phyloP scores from a whole-genome alignment of 768 basidiomycete species.

The Dictyophora rubrovolvata region DNA sequence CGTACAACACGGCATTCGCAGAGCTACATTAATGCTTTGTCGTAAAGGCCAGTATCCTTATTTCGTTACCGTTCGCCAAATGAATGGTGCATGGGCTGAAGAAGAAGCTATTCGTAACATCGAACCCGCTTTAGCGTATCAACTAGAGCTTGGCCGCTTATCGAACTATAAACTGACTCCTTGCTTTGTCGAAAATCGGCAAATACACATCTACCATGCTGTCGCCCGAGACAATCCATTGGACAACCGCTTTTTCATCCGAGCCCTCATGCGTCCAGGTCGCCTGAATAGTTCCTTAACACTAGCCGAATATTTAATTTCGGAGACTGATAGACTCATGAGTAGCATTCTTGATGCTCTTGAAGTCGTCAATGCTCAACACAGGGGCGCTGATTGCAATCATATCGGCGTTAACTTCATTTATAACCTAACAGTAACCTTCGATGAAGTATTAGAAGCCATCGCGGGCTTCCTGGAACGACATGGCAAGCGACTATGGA shows the following conservation, averaged over 20 bases:
- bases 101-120: constrained; percentile 96
- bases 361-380: constrained; percentile 83
- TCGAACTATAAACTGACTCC: constrained; percentile 95
- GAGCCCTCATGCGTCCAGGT: constrained; percentile 91
- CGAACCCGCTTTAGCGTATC: constrained; percentile 96
- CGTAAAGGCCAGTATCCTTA: constrained; percentile 85
- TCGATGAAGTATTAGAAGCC: constrained; percentile 93
- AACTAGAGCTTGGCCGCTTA: constrained; percentile 90
- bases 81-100: constrained; percentile 73
- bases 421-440: constrained; percentile 90
- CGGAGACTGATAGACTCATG: constrained; percentile 94
- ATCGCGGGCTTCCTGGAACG: constrained; percentile 99
- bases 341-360: constrained; percentile 90
- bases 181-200: constrained; percentile 93
- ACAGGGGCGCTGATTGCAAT: constrained; percentile 93
- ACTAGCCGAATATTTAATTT: constrained; percentile 95
- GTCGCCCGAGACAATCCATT: constrained; percentile 92
- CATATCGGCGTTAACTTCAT: constrained; percentile 99
- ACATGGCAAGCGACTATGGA: constrained; percentile 96
- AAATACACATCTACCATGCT: constrained; percentile 96
- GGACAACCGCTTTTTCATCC: constrained; percentile 97
- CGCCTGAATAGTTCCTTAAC: constrained; percentile 87
- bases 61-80: constrained; percentile 84
- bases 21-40: constrained; percentile 87
- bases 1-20: constrained; percentile 71